Base-by-base conservation (phyloP, 352 stramenopile genomes). In the Pythium angustatum region DNA sequence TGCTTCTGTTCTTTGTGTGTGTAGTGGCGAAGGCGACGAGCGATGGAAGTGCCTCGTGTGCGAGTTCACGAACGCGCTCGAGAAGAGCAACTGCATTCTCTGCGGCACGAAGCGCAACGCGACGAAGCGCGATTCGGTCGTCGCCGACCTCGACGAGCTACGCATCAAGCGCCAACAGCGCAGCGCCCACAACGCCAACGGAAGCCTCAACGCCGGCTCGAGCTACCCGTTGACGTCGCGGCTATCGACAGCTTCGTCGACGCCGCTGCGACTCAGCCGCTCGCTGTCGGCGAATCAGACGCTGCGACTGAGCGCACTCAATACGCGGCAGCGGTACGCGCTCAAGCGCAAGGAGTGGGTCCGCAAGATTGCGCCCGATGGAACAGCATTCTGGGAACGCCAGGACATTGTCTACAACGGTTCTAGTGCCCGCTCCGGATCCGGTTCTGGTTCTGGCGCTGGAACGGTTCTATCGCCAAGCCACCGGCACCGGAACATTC, bases 311-410 rank as follows among this genome's bases (percentile, higher is more conserved):
- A 88, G 74, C 28, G 85, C 68, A 10, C 72, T 93, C 11, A 93
- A 93, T 51, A 68, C 80, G 4, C 76, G 84, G n/a, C 84, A 93
- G 48, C 81, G 79, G 28, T 93, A 93, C 62, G 84, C 84, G 4
- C 73, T 79, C 33, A 83, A 90, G 62, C 82, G 86, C 21, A 91
- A 95, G 36, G 84, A 95, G 52, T 95, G 86, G 86, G 74, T 90
- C 11, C 79, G 86, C 22, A 79, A 75, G 59, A 66, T 91, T 17
- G 81, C 75, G 7, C 61, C 78, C 12, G 75, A 93, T 45, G 86
- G 86, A n/a, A 81, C 77, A 1, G 80, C 81, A 2, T 88, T 83
- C 61, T 95, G 86, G 86, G 83, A 82, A 5, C 73, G 83, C 26
- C 79, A 83, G 30, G 76, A 87, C 38, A 58, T 73, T 38, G 75